A percentile compares a stretch with the other conserved stretches of the same genome.
Evolutionary conservation across 2,329 filamentous ascomycete genomes (phyloP).

Genomic region (Phyllosticta citriasiana): DNA sequence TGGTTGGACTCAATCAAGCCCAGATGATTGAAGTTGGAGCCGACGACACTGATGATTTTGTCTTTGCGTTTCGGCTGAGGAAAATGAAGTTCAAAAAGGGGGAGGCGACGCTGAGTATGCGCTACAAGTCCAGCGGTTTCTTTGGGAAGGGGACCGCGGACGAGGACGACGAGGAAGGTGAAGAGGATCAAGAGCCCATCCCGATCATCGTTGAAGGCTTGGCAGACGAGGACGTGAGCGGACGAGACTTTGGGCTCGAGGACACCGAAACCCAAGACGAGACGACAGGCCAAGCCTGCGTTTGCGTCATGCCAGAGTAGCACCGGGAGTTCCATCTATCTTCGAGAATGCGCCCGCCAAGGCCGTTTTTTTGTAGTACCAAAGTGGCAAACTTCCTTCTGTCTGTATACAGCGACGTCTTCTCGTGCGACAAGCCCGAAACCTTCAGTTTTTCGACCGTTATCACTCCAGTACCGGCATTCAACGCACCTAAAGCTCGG

Average conservation of each 20-base stretch:
- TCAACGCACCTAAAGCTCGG: neutral
- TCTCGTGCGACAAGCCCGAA: too few species aligned
- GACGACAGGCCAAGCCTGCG: neutral
- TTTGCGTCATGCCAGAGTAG: neutral
- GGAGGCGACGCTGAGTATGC: neutral
- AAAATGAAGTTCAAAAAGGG: neutral
- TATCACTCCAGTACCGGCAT: too few species aligned
- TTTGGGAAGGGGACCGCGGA: neutral
- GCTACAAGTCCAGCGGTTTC: neutral
- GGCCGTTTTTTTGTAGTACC: too few species aligned
- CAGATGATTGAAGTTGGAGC: neutral
- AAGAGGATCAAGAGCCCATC: neutral
- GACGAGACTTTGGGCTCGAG: neutral
- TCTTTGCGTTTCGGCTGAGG: constrained; percentile 3
- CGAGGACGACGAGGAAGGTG: neutral
- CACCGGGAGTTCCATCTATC: neutral
- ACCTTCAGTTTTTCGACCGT: too few species aligned
- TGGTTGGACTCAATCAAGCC: neutral
- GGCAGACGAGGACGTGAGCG: neutral
- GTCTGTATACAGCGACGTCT: too few species aligned
- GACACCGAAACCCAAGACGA: neutral
- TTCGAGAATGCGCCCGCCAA: neutral
- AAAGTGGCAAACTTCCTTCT: too few species aligned
- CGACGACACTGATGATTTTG: constrained; percentile 4
- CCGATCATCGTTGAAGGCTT: neutral